Evolutionary conservation across 2,329 filamentous ascomycete genomes (phyloP).

Genomic region (Botrytis squamosa): DNA sequence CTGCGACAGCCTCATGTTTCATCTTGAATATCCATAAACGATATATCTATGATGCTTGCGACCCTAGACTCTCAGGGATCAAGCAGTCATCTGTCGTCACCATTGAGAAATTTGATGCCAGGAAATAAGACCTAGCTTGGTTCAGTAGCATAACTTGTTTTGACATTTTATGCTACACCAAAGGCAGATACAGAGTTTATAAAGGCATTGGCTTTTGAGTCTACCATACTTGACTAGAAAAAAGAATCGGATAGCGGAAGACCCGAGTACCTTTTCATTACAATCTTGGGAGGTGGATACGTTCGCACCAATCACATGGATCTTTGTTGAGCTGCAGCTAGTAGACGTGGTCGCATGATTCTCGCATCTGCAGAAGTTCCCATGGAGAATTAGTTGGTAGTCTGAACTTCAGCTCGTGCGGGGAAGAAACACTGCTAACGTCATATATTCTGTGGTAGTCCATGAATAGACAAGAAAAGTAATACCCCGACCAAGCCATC

Average conservation of each 20-base stretch:
- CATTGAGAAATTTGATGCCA: neutral
- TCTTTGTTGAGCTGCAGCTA: neutral
- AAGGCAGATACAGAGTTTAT: neutral
- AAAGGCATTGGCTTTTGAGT: neutral
- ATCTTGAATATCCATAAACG: neutral
- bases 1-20: neutral
- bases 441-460: neutral
- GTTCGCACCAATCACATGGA: neutral
- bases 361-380: neutral
- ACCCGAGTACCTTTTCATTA: neutral
- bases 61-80: neutral
- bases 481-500: neutral
- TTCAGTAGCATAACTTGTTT: neutral
- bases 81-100: neutral
- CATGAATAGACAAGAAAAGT: neutral
- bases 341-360: neutral
- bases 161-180: too few relatives aligned
- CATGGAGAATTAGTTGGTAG: neutral
- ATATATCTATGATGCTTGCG: neutral
- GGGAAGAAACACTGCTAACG: neutral
- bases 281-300: neutral
- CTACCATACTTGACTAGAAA: too few relatives aligned
- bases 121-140: neutral
- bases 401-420: neutral
- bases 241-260: neutral